These are phyloP conservation scores for Maudiozyma turicensis DNA, from an alignment of 805 yeast species.

Conservation along the genomic window DNA sequence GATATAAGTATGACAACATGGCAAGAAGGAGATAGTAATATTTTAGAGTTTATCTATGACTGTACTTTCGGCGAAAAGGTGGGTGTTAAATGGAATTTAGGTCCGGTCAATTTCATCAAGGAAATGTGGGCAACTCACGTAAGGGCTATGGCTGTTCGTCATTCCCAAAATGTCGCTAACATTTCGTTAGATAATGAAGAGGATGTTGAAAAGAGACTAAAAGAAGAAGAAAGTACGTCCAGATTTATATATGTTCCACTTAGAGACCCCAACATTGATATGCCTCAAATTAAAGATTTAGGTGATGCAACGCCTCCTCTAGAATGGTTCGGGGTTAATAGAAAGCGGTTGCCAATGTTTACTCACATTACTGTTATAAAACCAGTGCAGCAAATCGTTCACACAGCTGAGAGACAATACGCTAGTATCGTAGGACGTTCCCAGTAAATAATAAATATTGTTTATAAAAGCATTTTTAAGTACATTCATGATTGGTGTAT, in stretches of 20 bases:
- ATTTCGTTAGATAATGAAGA: conserved; percentile 20
- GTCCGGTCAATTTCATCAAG: conserved; percentile 78
- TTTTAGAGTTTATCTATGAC: conserved; percentile 56
- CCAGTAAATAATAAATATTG: conserved; percentile 2
- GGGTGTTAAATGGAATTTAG: conserved; percentile 88
- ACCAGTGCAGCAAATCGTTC: conserved; percentile 62
- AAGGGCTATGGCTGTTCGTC: conserved; percentile 56
- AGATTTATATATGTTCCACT: conserved; percentile 47
- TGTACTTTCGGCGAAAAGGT: conserved; percentile 83
- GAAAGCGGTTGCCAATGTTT: conserved; percentile 74
- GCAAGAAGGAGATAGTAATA: conserved; percentile 42
- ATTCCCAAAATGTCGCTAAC: conserved; percentile 30
- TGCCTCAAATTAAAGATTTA: conserved; percentile 81
- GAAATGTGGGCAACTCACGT: conserved; percentile 90
- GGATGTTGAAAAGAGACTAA: conserved; percentile 33
- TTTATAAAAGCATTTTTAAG: not conserved
- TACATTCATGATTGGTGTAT: not conserved
- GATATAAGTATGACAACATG: conserved; percentile 65
- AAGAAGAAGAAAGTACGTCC: conserved; percentile 31
- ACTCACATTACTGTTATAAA: conserved; percentile 75
- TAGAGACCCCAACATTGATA: conserved; percentile 71
- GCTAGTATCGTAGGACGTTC: conserved; percentile 35
- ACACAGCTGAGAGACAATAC: conserved; percentile 47
- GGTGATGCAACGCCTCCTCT: conserved; percentile 97
- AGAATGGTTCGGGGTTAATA: conserved; percentile 94